Conservation (phyloP, 306 rosid genomes). For the Prunus davidiana region DNA sequence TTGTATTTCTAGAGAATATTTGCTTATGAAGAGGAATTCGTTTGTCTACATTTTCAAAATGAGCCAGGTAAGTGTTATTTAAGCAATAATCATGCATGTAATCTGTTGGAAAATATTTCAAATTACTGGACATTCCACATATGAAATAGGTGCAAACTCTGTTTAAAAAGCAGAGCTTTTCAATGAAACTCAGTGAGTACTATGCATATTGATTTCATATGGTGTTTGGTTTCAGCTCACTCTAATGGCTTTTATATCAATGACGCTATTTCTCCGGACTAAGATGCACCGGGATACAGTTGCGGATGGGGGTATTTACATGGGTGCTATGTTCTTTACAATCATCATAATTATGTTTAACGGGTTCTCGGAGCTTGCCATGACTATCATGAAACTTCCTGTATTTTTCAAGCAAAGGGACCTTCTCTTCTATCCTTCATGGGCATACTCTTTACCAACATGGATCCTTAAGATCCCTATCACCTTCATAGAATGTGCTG, state of each 20-base stretch:
- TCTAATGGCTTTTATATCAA: constrained; percentile 20
- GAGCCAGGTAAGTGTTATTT: constrained; percentile 22
- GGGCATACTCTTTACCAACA: constrained; percentile 39
- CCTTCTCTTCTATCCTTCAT: constrained; percentile 40
- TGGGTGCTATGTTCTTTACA: constrained; percentile 37
- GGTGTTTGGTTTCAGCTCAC: constrained; percentile 23
- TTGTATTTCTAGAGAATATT: constrained; percentile 29
- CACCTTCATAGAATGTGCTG: constrained; percentile 30
- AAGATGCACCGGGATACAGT: constrained; percentile 28
- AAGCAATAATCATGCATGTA: background rate
- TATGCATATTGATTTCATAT: background rate
- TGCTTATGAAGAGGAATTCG: constrained; percentile 48
- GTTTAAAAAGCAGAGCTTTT: background rate
- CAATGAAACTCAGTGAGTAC: background rate
- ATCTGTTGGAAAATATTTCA: constrained; percentile 2
- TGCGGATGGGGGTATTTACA: constrained; percentile 24
- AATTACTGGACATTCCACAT: background rate
- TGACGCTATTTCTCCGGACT: constrained; percentile 37
- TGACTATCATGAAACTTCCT: constrained; percentile 45
- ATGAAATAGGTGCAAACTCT: background rate
- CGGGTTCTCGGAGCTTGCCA: constrained; percentile 38
- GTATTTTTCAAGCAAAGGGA: constrained; percentile 51
- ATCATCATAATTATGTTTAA: constrained; percentile 31
- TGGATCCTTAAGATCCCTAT: constrained; percentile 44
- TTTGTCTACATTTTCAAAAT: constrained; percentile 42